Evolutionary conservation across 1,284 basidiomycete genomes (phyloP).

Genomic region (Leccinum solheimii): DNA sequence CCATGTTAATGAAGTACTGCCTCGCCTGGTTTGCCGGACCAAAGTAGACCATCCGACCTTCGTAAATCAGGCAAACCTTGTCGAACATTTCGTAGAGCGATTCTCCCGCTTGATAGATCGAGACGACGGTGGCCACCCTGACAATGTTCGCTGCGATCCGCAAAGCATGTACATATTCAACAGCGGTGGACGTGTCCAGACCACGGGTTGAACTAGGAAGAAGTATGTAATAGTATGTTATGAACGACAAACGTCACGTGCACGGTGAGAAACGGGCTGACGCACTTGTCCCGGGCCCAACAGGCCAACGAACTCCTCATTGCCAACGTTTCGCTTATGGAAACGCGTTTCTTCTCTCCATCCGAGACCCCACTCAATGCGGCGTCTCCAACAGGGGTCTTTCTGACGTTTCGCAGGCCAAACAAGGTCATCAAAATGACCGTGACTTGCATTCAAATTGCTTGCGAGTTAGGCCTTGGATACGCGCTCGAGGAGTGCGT

Average conservation of each 20-base stretch:
- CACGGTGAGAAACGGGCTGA: neutral
- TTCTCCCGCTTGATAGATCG: conserved; percentile 71
- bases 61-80: conserved; percentile 69
- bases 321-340: conserved; percentile 54
- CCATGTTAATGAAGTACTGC: conserved; percentile 68
- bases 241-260: neutral
- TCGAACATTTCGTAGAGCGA: conserved; percentile 58
- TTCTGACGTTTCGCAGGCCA: conserved; percentile 63
- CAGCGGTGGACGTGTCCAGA: conserved; percentile 69
- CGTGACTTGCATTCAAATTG: conserved; percentile 46
- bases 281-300: conserved; percentile 51
- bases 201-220: conserved; percentile 60
- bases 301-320: conserved; percentile 45
- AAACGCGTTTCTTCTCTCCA: conserved; percentile 76
- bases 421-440: conserved; percentile 67
- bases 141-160: conserved; percentile 61
- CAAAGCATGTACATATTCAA: conserved; percentile 62
- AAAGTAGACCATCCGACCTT: conserved; percentile 74
- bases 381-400: conserved; percentile 72
- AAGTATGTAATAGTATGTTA: neutral
- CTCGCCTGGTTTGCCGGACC: conserved; percentile 62
- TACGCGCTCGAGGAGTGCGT: conserved; percentile 53
- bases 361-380: conserved; percentile 77
- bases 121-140: conserved; percentile 58
- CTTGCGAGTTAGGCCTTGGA: conserved; percentile 44